Base-by-base conservation (phyloP, 306 rosid species). In the Vachellia pachyceras region DNA sequence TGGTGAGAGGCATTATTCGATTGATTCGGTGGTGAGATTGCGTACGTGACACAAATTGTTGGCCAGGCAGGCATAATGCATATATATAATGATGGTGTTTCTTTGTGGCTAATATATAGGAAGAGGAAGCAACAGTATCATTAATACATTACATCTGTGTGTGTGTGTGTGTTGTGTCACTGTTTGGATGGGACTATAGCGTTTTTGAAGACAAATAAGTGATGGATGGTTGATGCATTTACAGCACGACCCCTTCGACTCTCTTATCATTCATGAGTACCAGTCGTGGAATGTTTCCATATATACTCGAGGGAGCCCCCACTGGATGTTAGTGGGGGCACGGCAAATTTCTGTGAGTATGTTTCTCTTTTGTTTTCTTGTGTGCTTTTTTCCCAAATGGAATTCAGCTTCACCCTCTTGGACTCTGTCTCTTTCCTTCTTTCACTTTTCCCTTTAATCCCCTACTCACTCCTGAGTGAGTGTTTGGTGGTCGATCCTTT, bases 41-140 rank as follows among this genome's bases (percentile, higher is more conserved):
- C 80, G 85, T 81, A 18, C 80, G 85, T 85, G 22, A 72, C 52
- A 36, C 17, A 80, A 18, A n/a, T 81, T 77, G 41, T 8, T 63
- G 14, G 44, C 57, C 52, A 54, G 39, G 41, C 39, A 6, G 0
- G 69, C 69, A 61, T 29, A n/a, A 25, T 29, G 33, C 33, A 29
- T 29, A 29, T 29, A 29, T 2, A 29, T 29, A 23, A 60, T 60
- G 37, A 60, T 25, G 66, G 39, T 60, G 65, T 25, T 2, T 29
- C 33, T 29, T 29, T 60, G 66, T 23, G 37, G 66, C 68, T 25
- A 61, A 61, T 61, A 29, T 29, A 29, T 29, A 29, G 33, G 33
- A 29, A 29, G 33, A 29, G 9, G 68, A 29, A 12, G 40, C n/a
- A 6, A 15, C 22, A 35, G 37, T 15, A 33, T 64, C 33, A 2